phyloP scores from a whole-genome alignment of 148 eudicot genomes.

The Dianthus caryophyllus region DNA sequence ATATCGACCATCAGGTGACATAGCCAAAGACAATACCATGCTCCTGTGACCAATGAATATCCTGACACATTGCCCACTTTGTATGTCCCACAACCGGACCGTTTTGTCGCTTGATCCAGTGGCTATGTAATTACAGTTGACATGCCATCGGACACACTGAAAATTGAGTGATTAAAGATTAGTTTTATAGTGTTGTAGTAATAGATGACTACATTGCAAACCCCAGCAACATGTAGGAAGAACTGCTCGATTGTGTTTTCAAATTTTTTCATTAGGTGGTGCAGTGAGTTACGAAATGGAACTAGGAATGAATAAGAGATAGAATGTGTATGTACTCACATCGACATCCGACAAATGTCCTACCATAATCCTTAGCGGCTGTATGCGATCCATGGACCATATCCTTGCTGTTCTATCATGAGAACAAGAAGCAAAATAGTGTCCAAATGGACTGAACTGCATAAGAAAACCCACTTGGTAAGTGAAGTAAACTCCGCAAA shows the following conservation, averaged over 20 bases:
- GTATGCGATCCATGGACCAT: constrained; percentile 94
- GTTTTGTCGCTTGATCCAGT: constrained; percentile 99
- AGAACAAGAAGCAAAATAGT: constrained; percentile 95
- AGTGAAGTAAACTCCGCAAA: constrained; percentile 7
- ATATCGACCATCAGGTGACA: constrained; percentile 99
- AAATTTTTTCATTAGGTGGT: background rate
- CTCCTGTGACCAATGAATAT: constrained; percentile 95
- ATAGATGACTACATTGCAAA: background rate
- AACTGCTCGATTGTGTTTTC: background rate
- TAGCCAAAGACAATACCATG: constrained; percentile 77
- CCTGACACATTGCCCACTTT: constrained; percentile 86
- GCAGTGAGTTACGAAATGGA: background rate
- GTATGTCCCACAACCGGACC: constrained; percentile 95
- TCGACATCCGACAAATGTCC: constrained; percentile 99
- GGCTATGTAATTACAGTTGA: constrained; percentile 92
- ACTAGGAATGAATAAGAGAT: background rate
- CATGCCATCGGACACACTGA: constrained; percentile 98
- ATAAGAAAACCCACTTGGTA: constrained; percentile 27
- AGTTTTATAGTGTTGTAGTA: constrained; percentile 2
- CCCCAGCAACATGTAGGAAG: background rate
- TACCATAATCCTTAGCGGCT: constrained; percentile 97
- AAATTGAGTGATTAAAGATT: constrained; percentile 8
- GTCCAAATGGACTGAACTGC: constrained; percentile 97
- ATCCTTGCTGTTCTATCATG: constrained; percentile 98
- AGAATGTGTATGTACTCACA: constrained; percentile 43